phyloP scores from a whole-genome alignment of 202 grass and related monocot genomes.

The Musa balbisiana region DNA sequence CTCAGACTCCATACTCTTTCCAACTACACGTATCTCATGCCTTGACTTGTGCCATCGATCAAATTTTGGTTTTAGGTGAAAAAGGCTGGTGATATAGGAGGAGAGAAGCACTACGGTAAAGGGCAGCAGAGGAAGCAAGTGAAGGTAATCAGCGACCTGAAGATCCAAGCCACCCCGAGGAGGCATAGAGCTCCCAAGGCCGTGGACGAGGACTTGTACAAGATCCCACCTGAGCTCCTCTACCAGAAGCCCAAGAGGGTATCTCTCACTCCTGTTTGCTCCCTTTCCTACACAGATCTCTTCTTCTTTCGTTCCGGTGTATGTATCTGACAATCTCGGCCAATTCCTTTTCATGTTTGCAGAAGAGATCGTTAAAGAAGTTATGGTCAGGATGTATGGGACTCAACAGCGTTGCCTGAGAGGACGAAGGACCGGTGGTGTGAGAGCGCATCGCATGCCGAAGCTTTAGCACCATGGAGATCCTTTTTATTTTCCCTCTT shows the following conservation, averaged over 20 bases:
- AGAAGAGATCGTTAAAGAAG: constrained; percentile 2
- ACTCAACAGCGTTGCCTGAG: constrained; percentile 1
- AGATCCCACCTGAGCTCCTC: not conserved
- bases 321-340: not conserved
- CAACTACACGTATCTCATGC: not conserved
- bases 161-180: not conserved
- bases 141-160: not conserved
- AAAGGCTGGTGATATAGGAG: not conserved
- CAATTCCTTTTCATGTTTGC: not conserved
- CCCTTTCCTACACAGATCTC: not conserved
- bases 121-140: not conserved
- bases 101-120: not conserved
- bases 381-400: constrained; percentile 13
- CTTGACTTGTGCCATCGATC: not conserved
- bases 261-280: not conserved
- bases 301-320: not conserved
- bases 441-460: not conserved
- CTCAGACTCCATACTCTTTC: too few species aligned
- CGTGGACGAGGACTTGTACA: constrained; percentile 11
- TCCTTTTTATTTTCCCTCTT: not conserved
- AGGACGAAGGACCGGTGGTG: not conserved
- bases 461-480: not conserved
- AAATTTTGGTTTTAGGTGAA: not conserved
- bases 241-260: constrained; percentile 7
- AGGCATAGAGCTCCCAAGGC: constrained; percentile 4